phyloP scores from a whole-genome alignment of 108 stramenopile species.

The Nitzschia sp. region DNA sequence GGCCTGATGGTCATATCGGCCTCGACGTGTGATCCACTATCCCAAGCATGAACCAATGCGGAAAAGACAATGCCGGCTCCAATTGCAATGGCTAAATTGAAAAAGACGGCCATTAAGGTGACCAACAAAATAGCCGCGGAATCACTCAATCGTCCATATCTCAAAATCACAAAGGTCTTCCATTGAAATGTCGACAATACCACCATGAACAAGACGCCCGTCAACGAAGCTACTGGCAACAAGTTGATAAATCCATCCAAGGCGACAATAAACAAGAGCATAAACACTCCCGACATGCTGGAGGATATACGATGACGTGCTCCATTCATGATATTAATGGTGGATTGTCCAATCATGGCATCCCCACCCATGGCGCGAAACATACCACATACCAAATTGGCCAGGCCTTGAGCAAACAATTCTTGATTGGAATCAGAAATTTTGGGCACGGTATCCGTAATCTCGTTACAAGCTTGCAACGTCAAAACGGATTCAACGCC shows the following conservation, averaged over 20 bases:
- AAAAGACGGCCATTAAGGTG: slow-evolving; percentile 50
- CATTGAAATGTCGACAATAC: slow-evolving; percentile 60
- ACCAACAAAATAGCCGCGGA: slow-evolving; percentile 49
- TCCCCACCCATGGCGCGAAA: slow-evolving; percentile 64
- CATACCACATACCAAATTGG: slow-evolving; percentile 48
- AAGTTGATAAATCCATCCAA: slow-evolving; percentile 47
- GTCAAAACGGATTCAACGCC: slow-evolving; percentile 60
- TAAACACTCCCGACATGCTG: slow-evolving; percentile 56
- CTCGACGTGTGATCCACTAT: slow-evolving; percentile 48
- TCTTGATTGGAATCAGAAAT: slow-evolving; percentile 55
- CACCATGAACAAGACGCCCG: slow-evolving; percentile 64
- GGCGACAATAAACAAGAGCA: slow-evolving; percentile 50
- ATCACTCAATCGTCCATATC: slow-evolving; percentile 49
- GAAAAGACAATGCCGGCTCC: slow-evolving; percentile 48
- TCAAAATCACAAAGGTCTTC: slow-evolving; percentile 56
- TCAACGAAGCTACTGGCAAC: slow-evolving; percentile 51
- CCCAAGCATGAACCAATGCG: slow-evolving; percentile 59
- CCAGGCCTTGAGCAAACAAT: slow-evolving; percentile 59
- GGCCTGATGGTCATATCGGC: slow-evolving; percentile 38
- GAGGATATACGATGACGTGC: slow-evolving; percentile 51
- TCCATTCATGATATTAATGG: slow-evolving; percentile 65
- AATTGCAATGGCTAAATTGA: slow-evolving; percentile 60
- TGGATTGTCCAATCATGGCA: slow-evolving; percentile 69
- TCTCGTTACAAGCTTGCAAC: slow-evolving; percentile 57
- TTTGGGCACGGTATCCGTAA: slow-evolving; percentile 54